These are phyloP conservation scores for Cairneyella variabilis DNA, from an alignment of 495 filamentous ascomycete species.

Conservation along the genomic window DNA sequence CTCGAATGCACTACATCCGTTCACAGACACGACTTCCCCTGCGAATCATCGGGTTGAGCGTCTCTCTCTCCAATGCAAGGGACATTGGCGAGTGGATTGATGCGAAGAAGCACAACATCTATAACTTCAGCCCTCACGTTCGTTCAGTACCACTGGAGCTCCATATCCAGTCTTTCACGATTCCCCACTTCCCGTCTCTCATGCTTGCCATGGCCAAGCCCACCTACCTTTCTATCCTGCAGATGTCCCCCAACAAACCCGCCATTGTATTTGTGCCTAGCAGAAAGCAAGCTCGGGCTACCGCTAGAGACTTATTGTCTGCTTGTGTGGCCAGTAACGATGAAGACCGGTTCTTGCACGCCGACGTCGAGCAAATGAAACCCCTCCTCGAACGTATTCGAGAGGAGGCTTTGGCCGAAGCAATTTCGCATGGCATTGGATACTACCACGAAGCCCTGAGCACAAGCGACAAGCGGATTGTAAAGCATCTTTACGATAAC, in stretches of 20 bases:
- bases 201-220: conserved; percentile 99
- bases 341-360: conserved; percentile 89
- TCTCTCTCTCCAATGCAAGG: conserved; percentile 86
- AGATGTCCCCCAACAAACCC: conserved; percentile 83
- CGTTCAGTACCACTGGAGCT: conserved; percentile 86
- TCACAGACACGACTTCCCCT: conserved; percentile 80
- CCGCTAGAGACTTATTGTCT: conserved; percentile 81
- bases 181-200: conserved; percentile 93
- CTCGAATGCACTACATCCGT: conserved; percentile 94
- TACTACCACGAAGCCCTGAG: conserved; percentile 95
- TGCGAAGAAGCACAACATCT: conserved; percentile 96
- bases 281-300: conserved; percentile 85
- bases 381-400: conserved; percentile 77
- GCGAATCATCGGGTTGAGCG: conserved; percentile 87
- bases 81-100: conserved; percentile 99
- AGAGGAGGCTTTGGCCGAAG: conserved; percentile 82
- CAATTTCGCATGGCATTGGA: conserved; percentile 91
- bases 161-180: conserved; percentile 91
- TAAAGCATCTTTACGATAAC: conserved; percentile 82
- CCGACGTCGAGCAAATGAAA: conserved; percentile 72
- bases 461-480: conserved; percentile 86
- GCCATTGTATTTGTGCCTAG: conserved; percentile 88
- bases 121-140: conserved; percentile 94
- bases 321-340: conserved; percentile 85
- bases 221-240: conserved; percentile 78